These are phyloP conservation scores for Pisolithus thermaeus DNA, from an alignment of 1,284 basidiomycete species.

Conservation along the genomic window DNA sequence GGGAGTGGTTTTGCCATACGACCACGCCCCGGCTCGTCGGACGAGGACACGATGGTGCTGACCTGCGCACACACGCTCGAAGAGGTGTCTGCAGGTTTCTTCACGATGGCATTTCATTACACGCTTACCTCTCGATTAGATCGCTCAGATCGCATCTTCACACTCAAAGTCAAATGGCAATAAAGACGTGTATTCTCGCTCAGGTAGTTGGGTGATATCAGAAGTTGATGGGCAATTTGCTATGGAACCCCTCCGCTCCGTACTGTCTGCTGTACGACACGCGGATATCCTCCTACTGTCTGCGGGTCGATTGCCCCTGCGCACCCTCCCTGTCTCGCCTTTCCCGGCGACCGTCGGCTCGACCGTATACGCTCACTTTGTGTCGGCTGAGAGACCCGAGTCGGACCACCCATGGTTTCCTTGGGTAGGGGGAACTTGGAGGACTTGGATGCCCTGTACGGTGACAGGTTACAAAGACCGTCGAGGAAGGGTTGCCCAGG, in stretches of 20 bases:
- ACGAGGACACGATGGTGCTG: slow-evolving; percentile 34
- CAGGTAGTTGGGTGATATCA: slow-evolving; percentile 14
- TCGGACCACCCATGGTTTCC: slow-evolving; percentile 39
- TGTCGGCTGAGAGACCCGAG: slow-evolving; percentile 37
- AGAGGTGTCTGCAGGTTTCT: slow-evolving; percentile 35
- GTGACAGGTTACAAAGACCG: slow-evolving; percentile 57
- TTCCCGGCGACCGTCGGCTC: slow-evolving; percentile 55
- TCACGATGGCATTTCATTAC: not conserved
- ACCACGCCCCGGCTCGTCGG: slow-evolving; percentile 4
- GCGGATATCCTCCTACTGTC: slow-evolving; percentile 56
- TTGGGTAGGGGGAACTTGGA: slow-evolving; percentile 48
- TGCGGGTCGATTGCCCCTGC: slow-evolving; percentile 26
- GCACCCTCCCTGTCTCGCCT: slow-evolving; percentile 59
- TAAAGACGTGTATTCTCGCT: not conserved
- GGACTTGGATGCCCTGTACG: slow-evolving; percentile 48
- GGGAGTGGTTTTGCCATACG: slow-evolving; percentile 61
- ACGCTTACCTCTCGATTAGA: not conserved
- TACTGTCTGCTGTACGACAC: slow-evolving; percentile 29
- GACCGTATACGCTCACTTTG: slow-evolving; percentile 51
- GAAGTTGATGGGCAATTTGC: slow-evolving; percentile 16
- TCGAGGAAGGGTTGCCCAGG: slow-evolving; percentile 51
- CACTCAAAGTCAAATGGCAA: no score
- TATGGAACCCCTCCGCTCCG: slow-evolving; percentile 49
- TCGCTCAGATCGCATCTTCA: not conserved
- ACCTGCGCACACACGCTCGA: slow-evolving; percentile 68